Evolutionary conservation across 768 basidiomycete genomes (phyloP).

Genomic region (Tricholoma flavovirens): DNA sequence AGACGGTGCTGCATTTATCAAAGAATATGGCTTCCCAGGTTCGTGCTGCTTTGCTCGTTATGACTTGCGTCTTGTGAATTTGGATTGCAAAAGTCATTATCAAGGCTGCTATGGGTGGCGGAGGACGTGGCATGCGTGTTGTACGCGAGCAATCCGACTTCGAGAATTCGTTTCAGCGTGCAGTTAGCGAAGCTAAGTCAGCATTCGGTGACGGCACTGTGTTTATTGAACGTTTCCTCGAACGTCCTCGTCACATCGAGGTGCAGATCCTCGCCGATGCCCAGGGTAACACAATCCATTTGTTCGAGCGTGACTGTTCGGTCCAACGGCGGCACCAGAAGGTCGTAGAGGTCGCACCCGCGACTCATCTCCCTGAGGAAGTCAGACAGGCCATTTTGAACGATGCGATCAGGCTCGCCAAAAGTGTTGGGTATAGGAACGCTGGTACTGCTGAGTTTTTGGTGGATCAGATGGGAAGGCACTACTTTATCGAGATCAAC

Average conservation of each 20-base stretch:
- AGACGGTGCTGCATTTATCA: constrained; percentile 83
- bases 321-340: constrained; percentile 98
- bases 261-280: constrained; percentile 93
- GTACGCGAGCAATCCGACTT: constrained; percentile 93
- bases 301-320: constrained; percentile 99
- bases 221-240: constrained; percentile 97
- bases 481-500: constrained; percentile 99
- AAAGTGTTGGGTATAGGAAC: constrained; percentile 91
- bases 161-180: constrained; percentile 82
- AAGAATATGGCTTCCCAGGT: constrained; percentile 95
- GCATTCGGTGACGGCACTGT: constrained; percentile 99
- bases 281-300: constrained; percentile 90
- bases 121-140: constrained; percentile 98
- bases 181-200: constrained; percentile 90
- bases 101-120: constrained; percentile 99
- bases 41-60: constrained; percentile 11
- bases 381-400: constrained; percentile 79
- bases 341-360: constrained; percentile 97
- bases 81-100: constrained; percentile 70
- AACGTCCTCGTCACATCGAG: constrained; percentile 96
- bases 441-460: constrained; percentile 98
- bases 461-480: constrained; percentile 92
- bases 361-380: constrained; percentile 89
- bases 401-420: constrained; percentile 93
- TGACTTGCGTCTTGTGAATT: constrained; percentile 1